Evolutionary conservation across 352 stramenopile species (phyloP).

Genomic region (Blastocystis sp.): DNA sequence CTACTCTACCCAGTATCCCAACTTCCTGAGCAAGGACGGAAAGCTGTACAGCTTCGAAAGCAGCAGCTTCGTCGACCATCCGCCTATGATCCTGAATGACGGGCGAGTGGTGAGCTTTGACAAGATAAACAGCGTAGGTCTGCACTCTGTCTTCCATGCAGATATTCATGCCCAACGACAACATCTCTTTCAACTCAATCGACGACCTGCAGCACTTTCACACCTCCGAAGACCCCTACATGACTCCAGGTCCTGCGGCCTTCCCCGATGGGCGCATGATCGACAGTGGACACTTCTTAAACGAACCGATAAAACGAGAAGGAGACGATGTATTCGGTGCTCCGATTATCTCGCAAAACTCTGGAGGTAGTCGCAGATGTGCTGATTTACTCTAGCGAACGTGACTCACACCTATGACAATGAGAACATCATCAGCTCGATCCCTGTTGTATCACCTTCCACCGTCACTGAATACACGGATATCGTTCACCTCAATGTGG

Average conservation of each 20-base stretch:
- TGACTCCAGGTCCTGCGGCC: background rate
- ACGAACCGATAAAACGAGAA: background rate
- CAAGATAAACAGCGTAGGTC: conserved; percentile 37
- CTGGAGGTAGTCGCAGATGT: background rate
- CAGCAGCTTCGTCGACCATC: conserved; percentile 47
- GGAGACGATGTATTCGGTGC: conserved; percentile 1
- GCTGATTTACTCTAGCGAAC: background rate
- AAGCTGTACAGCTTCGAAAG: conserved; percentile 56
- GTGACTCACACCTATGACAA: background rate
- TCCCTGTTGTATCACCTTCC: background rate
- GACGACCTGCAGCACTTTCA: conserved; percentile 55
- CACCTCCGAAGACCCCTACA: conserved; percentile 30
- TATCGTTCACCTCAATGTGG: conserved; percentile 27
- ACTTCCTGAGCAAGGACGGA: conserved; percentile 56
- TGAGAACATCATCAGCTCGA: conserved; percentile 5
- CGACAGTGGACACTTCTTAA: conserved; percentile 22
- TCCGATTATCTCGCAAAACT: background rate
- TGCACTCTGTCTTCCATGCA: background rate
- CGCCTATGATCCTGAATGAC: conserved; percentile 43
- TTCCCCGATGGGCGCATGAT: conserved; percentile 2
- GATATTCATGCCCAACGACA: conserved; percentile 58
- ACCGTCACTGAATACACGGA: background rate
- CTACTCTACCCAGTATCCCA: background rate
- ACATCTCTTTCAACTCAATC: conserved; percentile 54
- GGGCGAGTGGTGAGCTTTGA: conserved; percentile 51